Base-by-base conservation (phyloP, 257 asterid species). In the Solanum verrucosum region DNA sequence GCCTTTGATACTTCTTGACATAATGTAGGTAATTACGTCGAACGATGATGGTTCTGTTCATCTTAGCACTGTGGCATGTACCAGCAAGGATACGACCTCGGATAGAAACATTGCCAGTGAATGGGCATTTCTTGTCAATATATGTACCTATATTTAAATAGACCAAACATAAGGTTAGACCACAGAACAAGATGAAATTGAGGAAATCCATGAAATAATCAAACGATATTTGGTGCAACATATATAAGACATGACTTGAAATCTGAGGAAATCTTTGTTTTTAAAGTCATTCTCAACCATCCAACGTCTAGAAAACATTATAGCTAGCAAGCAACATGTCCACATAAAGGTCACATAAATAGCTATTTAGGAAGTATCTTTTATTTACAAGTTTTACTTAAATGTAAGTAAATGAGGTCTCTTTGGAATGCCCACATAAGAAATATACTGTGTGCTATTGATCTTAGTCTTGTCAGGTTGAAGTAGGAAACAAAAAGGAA, bases 1-100 rank as follows among this genome's bases (percentile, higher is more conserved):
- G 65, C 94, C 94, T 92, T 83, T 92, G 93, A 84, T 92, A 92
- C 88, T 92, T 92, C 89, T 91, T 92, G 65, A 92, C 92, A 90
- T 89, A 92, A 59, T 90, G 94, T 59, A 92, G 91, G 90, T 92
- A 92, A 60, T 92, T 91, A 0, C 93, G 87, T 5, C 92, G 86
- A 78, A 92, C 94, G 77, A 90, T 90, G 87, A 92, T 92, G 3
- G 94, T 92, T 87, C 94, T 89, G 90, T 89, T 75, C 93, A 92
- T 92, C 92, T 92, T 92, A 27, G 92, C 93, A 81, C 93, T 92
- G 84, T 92, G 94, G 84, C 94, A 92, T 29, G 91, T 91, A 46
- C 92, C 91, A 72, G 92, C 93, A 87, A 91, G 71, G 87, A 91
- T 91, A 49, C 93, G 89, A n/a, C 90, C 91, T 86, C 92, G 23